These are phyloP conservation scores for Dendrobium nobile DNA, from an alignment of 106 monocot species.

Conservation along the genomic window DNA sequence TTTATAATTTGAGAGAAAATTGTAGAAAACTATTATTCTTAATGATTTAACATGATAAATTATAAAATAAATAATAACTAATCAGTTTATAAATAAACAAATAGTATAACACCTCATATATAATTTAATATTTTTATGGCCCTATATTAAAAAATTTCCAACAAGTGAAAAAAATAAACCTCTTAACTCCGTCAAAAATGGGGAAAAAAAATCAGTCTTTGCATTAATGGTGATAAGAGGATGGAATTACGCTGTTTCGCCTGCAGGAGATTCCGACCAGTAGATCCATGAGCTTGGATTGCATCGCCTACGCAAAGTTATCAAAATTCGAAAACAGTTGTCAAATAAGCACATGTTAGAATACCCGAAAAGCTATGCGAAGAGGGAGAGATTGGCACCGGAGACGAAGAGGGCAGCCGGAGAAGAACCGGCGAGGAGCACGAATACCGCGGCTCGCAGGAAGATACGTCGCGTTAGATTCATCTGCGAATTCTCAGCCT, in stretches of 20 bases:
- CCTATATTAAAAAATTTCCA: too few species aligned
- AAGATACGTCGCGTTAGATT: neutral
- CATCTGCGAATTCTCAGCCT: neutral
- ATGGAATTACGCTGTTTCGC: neutral
- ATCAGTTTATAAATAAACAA: too few species aligned
- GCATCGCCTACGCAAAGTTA: neutral
- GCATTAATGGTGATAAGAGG: neutral
- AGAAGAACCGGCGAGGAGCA: neutral
- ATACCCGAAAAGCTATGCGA: neutral
- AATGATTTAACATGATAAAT: too few species aligned
- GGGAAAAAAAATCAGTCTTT: neutral
- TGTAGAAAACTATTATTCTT: too few species aligned
- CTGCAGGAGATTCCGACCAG: slow-evolving; percentile 13
- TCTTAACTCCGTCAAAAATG: too few species aligned
- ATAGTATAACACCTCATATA: too few species aligned
- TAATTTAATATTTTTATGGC: too few species aligned
- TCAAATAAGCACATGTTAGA: neutral
- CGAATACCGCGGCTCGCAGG: neutral
- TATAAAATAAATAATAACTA: too few species aligned
- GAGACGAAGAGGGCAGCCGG: slow-evolving; percentile 2
- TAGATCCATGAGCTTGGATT: slow-evolving; percentile 1
- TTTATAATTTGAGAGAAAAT: too few species aligned
- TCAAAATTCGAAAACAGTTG: neutral
- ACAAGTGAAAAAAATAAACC: too few species aligned
- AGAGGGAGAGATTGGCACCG: neutral